Evolutionary conservation across 257 asterid species (phyloP).

Genomic region (Rhazya stricta): DNA sequence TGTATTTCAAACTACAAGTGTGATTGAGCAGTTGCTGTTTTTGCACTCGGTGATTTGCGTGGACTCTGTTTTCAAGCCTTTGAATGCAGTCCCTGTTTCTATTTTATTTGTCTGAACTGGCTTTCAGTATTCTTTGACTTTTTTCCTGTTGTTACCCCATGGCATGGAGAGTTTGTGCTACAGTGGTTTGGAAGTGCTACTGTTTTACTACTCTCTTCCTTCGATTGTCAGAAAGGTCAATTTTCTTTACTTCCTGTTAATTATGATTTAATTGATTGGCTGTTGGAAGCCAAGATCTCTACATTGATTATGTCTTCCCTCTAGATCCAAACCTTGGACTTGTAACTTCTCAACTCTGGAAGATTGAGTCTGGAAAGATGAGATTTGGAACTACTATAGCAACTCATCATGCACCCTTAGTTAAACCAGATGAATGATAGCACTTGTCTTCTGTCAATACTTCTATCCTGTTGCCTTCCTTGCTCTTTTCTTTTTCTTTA

Average conservation of each 20-base stretch:
- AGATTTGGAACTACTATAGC: neutral
- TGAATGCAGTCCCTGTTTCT: neutral
- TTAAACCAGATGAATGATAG: neutral
- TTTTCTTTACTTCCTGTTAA: neutral
- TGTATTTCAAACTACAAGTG: too few species aligned
- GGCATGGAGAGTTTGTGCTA: neutral
- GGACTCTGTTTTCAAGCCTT: neutral
- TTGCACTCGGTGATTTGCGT: neutral
- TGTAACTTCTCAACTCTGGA: neutral
- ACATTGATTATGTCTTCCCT: neutral
- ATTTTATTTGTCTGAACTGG: neutral
- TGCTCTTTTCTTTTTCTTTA: too few species aligned
- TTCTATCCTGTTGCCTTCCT: neutral
- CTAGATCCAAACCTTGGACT: neutral
- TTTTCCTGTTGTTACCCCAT: neutral
- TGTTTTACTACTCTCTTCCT: neutral
- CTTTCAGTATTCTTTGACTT: neutral
- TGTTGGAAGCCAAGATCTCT: neutral
- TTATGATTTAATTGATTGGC: neutral
- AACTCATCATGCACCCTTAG: neutral
- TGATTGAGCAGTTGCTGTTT: neutral
- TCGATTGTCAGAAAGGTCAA: neutral
- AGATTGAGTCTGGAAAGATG: neutral
- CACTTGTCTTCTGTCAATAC: neutral
- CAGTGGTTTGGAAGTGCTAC: neutral